Evolutionary conservation across 1,139 yeast genomes (phyloP), one percentile per base, ranked within the genome.

Genomic region (Protomyces macrosporus): DNA sequence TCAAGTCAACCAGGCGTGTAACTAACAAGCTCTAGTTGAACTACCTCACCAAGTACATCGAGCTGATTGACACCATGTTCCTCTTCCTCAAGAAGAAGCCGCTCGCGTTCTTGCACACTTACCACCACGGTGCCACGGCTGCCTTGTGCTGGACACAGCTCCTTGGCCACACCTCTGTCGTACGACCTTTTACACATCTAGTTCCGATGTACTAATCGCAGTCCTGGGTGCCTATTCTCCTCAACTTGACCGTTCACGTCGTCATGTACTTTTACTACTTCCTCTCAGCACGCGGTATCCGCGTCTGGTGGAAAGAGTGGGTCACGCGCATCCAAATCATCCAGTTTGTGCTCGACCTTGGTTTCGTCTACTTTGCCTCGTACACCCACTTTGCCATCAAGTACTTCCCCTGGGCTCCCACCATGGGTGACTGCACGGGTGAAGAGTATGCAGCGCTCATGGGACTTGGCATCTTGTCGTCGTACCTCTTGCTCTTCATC

Each of bases 281-380:
- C 83, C 81, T 93, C 72, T 83, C 93, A 70, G 90, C 98, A 16
- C 84, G 96, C 76, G 96, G 97, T 67, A 88, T 91, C 74, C 86
- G 93, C 72, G 97, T 93, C 66, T 91, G 98, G 98, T 93, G 98
- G 98, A 93, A 93, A 79, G 96, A 91, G 79, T 93, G 97, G 97
- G 97, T 93, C 71, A 93, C 98, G 61, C 84, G 96, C 70, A 86
- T 89, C 82, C 98, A 93, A 80, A 93, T 93, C 77, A 83, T 88
- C 72, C 98, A 93, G 79, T 93, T 93, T 73, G 80, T 93, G 72
- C 82, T 93, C 72, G 98, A 93, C 76, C 83, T 93, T 74, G 84
- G 82, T 55, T 90, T 90, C 74, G 96, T 91, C 69, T 91, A 90
- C 81, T 89, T 88, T 75, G 97, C 97, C 65, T 86, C 96, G 64